These are phyloP conservation scores for baker's yeast (Saccharomyces cerevisiae) DNA, from an alignment of 805 yeast species.

Conservation along the genomic window DNA sequence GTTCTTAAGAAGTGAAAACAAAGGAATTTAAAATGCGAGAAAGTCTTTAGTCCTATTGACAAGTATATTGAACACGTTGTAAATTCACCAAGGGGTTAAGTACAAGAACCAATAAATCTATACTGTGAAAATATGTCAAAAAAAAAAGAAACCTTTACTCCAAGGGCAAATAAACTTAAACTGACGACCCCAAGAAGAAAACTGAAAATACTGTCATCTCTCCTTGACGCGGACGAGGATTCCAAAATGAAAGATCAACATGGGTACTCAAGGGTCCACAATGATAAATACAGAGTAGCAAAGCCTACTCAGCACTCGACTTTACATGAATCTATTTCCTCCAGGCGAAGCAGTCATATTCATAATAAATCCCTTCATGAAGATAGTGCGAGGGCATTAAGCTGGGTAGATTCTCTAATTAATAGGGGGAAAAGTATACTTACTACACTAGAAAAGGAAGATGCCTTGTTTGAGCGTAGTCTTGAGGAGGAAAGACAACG, in stretches of 20 bases:
- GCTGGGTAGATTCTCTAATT: conserved; percentile 13
- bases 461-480: conserved; percentile 7
- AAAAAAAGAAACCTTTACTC: background rate
- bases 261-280: background rate
- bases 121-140: background rate
- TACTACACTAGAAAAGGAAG: conserved; percentile 11
- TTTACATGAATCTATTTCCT: background rate
- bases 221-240: background rate
- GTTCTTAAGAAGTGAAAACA: background rate
- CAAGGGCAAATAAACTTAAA: background rate
- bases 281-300: background rate
- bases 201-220: background rate
- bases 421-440: conserved; percentile 13
- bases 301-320: background rate
- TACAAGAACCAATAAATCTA: background rate
- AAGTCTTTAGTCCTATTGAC: background rate
- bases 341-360: background rate
- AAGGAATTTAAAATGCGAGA: background rate
- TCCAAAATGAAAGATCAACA: background rate
- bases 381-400: conserved; percentile 7
- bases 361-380: background rate
- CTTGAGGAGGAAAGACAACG: conserved; percentile 6
- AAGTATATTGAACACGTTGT: background rate
- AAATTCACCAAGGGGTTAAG: background rate
- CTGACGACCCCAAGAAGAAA: background rate